Evolutionary conservation across 306 rosid genomes (phyloP).

Genomic region (Astragalus glycyphyllos): DNA sequence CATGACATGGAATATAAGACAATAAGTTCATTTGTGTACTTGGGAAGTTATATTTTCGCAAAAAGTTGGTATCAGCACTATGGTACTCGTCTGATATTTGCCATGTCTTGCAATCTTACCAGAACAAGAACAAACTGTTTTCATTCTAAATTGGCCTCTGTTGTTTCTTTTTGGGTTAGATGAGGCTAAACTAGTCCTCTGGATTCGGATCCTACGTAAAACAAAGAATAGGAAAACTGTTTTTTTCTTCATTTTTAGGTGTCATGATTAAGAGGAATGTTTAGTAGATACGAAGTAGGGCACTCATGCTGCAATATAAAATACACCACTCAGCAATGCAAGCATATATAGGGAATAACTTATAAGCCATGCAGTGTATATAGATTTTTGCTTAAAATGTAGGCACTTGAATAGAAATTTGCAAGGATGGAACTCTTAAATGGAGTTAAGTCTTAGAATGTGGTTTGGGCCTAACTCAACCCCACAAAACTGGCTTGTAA

Average conservation of each 20-base stretch:
- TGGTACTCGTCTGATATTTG: constrained; percentile 22
- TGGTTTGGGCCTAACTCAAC: no score
- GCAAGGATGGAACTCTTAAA: neutral
- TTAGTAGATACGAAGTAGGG: neutral
- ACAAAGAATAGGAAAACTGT: neutral
- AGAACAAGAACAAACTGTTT: constrained; percentile 18
- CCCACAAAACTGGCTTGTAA: no score
- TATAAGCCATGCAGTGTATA: constrained; percentile 5
- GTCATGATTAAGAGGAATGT: neutral
- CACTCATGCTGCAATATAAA: neutral
- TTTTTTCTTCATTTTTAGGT: neutral
- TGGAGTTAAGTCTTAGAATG: no score
- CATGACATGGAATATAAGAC: neutral
- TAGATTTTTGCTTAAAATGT: constrained; percentile 4
- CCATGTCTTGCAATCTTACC: neutral
- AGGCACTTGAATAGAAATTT: neutral
- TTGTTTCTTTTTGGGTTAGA: neutral
- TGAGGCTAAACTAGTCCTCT: constrained; percentile 5
- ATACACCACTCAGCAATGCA: constrained; percentile 26
- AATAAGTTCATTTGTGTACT: neutral
- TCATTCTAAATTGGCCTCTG: constrained; percentile 4
- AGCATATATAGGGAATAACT: constrained; percentile 1
- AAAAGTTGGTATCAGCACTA: constrained; percentile 1
- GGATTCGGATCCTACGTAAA: constrained; percentile 7
- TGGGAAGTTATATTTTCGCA: constrained; percentile 17